Conservation (phyloP, 139 green algal species). For the Pycnococcus provasolii region DNA sequence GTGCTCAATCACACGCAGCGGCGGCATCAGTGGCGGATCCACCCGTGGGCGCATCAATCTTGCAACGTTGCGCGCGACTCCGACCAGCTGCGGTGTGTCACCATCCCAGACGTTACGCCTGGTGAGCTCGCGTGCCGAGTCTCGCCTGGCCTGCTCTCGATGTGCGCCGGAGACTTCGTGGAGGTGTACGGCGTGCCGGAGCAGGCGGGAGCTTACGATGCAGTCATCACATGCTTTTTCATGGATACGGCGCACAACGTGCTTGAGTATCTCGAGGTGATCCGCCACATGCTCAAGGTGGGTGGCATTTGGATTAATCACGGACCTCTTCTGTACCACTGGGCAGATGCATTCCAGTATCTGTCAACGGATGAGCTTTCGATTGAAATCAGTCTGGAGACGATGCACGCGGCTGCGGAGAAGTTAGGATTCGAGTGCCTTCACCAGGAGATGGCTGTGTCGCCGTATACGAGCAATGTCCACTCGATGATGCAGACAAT, state of each 20-base stretch:
- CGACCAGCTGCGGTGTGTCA: constrained; percentile 62
- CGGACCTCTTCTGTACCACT: constrained; percentile 92
- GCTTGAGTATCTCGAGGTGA: constrained; percentile 82
- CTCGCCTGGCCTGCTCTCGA: constrained; percentile 49
- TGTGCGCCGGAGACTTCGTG: constrained; percentile 93
- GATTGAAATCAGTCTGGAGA: constrained; percentile 13
- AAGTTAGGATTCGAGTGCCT: background rate
- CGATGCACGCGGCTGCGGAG: background rate
- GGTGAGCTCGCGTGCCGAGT: background rate
- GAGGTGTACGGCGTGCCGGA: constrained; percentile 65
- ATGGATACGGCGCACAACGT: constrained; percentile 97
- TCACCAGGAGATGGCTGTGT: background rate
- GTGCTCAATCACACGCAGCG: constrained; percentile 62
- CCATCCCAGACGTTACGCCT: constrained; percentile 26
- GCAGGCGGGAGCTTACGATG: constrained; percentile 53
- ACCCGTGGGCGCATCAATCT: constrained; percentile 59
- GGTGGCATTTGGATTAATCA: constrained; percentile 40
- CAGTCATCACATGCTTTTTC: constrained; percentile 93
- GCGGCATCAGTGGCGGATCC: constrained; percentile 48
- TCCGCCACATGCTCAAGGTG: constrained; percentile 39
- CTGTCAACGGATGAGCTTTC: constrained; percentile 1
- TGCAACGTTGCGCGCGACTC: constrained; percentile 57
- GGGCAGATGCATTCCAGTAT: constrained; percentile 46
- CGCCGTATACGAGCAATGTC: constrained; percentile 1
- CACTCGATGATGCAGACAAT: background rate